phyloP scores from a whole-genome alignment of 345 rosid genomes.

The Euphorbia tirucalli region DNA sequence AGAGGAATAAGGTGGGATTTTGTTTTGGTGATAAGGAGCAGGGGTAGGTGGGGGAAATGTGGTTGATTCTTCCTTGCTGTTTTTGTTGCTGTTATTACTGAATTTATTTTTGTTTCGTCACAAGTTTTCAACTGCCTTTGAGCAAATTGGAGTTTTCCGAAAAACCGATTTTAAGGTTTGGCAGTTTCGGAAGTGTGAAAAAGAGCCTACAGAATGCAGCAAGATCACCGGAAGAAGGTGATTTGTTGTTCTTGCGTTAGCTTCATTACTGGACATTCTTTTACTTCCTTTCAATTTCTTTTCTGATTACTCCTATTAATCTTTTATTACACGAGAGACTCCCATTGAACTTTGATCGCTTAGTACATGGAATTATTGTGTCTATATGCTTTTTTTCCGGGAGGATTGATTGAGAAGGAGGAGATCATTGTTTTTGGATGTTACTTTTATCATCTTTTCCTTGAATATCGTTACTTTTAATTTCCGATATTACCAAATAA shows the following conservation, averaged over 20 bases:
- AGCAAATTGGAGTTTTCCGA: neutral
- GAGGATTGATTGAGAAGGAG: neutral
- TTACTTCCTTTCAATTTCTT: no score
- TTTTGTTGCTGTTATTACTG: neutral
- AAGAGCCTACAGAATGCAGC: constrained; percentile 51
- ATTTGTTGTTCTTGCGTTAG: neutral
- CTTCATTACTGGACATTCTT: neutral
- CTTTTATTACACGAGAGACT: no score
- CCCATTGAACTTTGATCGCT: neutral
- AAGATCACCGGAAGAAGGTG: constrained; percentile 84
- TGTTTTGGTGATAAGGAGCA: constrained; percentile 55
- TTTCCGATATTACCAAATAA: neutral
- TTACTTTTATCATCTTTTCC: neutral
- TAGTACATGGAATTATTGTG: neutral
- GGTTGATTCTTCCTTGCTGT: constrained; percentile 41
- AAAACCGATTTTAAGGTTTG: neutral
- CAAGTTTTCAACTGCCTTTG: neutral
- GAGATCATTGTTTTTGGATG: neutral
- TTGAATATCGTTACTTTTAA: neutral
- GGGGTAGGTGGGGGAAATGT: constrained; percentile 81
- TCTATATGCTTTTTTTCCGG: neutral
- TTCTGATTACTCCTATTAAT: no score
- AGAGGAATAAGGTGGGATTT: constrained; percentile 53
- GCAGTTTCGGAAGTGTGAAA: neutral
- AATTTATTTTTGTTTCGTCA: neutral